A percentile compares a stretch with the other conserved stretches of the same genome.
These are phyloP conservation scores for Boletus vinaceobasis DNA, from an alignment of 768 basidiomycete species.

Conservation along the genomic window DNA sequence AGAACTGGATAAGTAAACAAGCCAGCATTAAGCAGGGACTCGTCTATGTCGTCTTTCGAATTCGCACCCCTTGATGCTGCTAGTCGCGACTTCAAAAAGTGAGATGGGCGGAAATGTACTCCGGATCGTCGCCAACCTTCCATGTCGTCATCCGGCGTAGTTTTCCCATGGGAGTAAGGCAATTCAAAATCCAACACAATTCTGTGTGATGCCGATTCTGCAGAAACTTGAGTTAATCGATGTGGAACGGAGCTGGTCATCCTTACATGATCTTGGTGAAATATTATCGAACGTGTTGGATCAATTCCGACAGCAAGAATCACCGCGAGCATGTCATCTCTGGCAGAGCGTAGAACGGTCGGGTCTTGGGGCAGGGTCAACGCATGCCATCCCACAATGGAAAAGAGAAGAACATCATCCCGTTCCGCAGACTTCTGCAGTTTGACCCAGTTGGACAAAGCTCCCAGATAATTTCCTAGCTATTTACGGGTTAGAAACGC, in stretches of 20 bases:
- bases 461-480: conserved; percentile 94
- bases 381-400: conserved; percentile 93
- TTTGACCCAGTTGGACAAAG: conserved; percentile 83
- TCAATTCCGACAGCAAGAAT: conserved; percentile 85
- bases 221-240: neutral
- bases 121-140: conserved; percentile 57
- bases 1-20: conserved; percentile 91
- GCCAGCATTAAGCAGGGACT: conserved; percentile 78
- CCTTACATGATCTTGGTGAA: conserved; percentile 86
- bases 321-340: conserved; percentile 76
- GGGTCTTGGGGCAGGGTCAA: conserved; percentile 91
- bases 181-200: conserved; percentile 86
- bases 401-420: conserved; percentile 70
- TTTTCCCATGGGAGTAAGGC: conserved; percentile 78
- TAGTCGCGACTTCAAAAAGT: conserved; percentile 57
- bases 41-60: conserved; percentile 74
- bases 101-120: neutral
- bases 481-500: conserved; percentile 28
- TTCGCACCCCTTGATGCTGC: conserved; percentile 71
- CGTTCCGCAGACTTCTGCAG: conserved; percentile 61
- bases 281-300: conserved; percentile 67
- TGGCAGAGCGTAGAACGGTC: conserved; percentile 50
- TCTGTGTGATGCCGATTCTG: conserved; percentile 85
- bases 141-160: conserved; percentile 93
- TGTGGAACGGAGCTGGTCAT: neutral